Conservation (phyloP, 805 yeast genomes). For the Maudiozyma serrabonitensis region DNA sequence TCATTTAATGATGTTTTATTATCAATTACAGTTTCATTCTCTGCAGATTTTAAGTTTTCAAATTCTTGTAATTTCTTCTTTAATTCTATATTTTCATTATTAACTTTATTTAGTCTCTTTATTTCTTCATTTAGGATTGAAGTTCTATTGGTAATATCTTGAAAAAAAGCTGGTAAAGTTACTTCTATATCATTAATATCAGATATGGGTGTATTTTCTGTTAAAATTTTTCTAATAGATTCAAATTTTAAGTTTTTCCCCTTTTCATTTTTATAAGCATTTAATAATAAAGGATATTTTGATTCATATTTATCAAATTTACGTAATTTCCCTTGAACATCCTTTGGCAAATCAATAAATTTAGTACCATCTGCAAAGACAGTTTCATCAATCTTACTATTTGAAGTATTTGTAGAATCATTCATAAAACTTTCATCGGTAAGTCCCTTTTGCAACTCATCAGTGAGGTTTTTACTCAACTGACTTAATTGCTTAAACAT, state of each 20-base stretch:
- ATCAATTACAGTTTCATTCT: not conserved
- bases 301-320: slow-evolving; percentile 83
- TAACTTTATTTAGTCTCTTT: slow-evolving; percentile 32
- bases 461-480: slow-evolving; percentile 51
- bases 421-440: slow-evolving; percentile 19
- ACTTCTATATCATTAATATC: slow-evolving; percentile 66
- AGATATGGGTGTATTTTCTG: slow-evolving; percentile 74
- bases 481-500: slow-evolving; percentile 55
- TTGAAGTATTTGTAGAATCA: not conserved
- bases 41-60: not conserved
- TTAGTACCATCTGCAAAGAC: slow-evolving; percentile 4
- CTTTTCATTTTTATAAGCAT: slow-evolving; percentile 80
- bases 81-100: slow-evolving; percentile 5
- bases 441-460: slow-evolving; percentile 44
- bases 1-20: not conserved
- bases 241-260: slow-evolving; percentile 49
- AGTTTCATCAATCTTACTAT: not conserved
- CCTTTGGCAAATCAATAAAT: slow-evolving; percentile 41
- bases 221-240: slow-evolving; percentile 57
- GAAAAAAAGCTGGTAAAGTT: slow-evolving; percentile 57
- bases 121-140: slow-evolving; percentile 57
- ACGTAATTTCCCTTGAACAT: slow-evolving; percentile 49
- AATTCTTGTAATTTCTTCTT: not conserved
- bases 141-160: slow-evolving; percentile 50
- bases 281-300: slow-evolving; percentile 74